These are phyloP conservation scores for Fusarium xylarioides DNA, from an alignment of 2,329 filamentous ascomycete species.

Conservation along the genomic window DNA sequence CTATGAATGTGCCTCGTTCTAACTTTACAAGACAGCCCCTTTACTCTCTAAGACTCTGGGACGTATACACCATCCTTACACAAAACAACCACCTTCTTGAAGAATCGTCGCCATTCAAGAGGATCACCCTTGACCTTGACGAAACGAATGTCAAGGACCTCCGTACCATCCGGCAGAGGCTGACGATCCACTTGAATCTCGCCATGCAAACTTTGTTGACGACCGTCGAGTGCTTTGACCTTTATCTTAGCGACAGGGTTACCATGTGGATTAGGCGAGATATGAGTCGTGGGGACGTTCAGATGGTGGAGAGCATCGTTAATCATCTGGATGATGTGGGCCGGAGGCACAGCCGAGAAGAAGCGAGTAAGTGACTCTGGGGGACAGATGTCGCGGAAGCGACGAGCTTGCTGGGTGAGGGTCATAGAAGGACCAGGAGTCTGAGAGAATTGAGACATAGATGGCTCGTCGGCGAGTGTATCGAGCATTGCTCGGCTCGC, in stretches of 20 bases:
- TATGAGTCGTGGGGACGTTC: constrained; percentile 75
- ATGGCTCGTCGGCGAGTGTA: constrained; percentile 84
- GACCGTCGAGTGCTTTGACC: constrained; percentile 77
- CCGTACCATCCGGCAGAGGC: constrained; percentile 62
- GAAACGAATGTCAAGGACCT: constrained; percentile 86
- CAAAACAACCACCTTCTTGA: constrained; percentile 91
- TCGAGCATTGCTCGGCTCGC: constrained; percentile 60
- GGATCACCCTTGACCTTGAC: constrained; percentile 96
- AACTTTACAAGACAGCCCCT: constrained; percentile 29
- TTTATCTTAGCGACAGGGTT: constrained; percentile 72
- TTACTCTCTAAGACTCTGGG: constrained; percentile 50
- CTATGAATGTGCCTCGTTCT: neutral
- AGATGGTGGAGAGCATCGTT: constrained; percentile 84
- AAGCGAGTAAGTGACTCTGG: constrained; percentile 89
- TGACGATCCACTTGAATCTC: constrained; percentile 78
- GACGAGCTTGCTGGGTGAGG: constrained; percentile 87
- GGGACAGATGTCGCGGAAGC: constrained; percentile 91
- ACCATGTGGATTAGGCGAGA: constrained; percentile 56
- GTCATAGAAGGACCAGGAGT: constrained; percentile 81
- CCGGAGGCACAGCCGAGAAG: constrained; percentile 81
- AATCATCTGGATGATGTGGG: constrained; percentile 81
- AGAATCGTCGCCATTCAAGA: constrained; percentile 94
- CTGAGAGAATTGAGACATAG: constrained; percentile 84
- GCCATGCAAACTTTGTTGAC: constrained; percentile 77
- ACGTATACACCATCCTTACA: constrained; percentile 85